Evolutionary conservation across 2,329 filamentous ascomycete species (phyloP).

Genomic region (Neopestalotiopsis sp.): DNA sequence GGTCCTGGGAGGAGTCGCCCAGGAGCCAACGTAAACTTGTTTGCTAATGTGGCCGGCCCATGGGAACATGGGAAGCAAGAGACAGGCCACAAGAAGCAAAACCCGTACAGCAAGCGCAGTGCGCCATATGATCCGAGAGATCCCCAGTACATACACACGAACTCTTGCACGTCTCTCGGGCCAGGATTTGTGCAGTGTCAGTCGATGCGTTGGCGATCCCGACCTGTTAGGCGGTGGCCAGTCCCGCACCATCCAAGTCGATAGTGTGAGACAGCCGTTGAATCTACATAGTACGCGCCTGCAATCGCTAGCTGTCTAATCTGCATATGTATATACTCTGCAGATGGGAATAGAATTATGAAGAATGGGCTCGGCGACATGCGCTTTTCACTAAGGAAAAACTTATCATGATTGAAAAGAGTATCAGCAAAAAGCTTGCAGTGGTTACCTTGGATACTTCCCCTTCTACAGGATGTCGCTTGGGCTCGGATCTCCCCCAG

Average conservation of each 20-base stretch:
- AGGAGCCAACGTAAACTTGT: not conserved
- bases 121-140: not conserved
- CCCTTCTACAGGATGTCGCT: not conserved
- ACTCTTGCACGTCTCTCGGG: not conserved
- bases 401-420: no score
- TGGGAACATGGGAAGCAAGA: not conserved
- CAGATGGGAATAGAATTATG: no score
- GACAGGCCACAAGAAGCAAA: not conserved
- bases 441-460: no score
- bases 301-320: not conserved
- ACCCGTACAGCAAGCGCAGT: not conserved
- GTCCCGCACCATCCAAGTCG: not conserved
- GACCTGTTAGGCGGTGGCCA: conserved; percentile 4
- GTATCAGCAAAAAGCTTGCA: no score
- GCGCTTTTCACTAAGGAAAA: no score
- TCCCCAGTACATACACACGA: not conserved
- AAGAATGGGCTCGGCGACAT: no score
- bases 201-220: conserved; percentile 8
- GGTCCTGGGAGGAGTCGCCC: not conserved
- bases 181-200: not conserved
- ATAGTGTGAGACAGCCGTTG: conserved; percentile 8
- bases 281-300: not conserved
- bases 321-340: no score
- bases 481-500: not conserved
- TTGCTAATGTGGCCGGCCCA: not conserved